Evolutionary conservation across 2,329 filamentous ascomycete species (phyloP).

Genomic region (Microsporum canis): DNA sequence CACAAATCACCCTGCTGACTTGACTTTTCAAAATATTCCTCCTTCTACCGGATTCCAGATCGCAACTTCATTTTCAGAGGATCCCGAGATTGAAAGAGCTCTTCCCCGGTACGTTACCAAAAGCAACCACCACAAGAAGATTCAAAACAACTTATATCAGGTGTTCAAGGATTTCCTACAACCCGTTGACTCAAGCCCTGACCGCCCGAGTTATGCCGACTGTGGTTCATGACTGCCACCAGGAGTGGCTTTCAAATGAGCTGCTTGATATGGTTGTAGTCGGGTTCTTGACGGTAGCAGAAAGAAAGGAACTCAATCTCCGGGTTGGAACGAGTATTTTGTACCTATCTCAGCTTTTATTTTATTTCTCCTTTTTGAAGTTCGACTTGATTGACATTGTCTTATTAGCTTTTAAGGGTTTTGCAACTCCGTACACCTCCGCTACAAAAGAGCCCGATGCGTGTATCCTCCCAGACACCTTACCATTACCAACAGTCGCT

Average conservation of each 20-base stretch:
- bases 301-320: background rate
- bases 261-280: background rate
- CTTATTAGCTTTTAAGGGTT: constrained; percentile 3
- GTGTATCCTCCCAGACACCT: constrained; percentile 3
- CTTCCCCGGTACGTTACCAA: constrained; percentile 4
- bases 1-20: constrained; percentile 4
- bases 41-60: constrained; percentile 5
- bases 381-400: background rate
- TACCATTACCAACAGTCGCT: constrained; percentile 8
- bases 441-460: constrained; percentile 10
- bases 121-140: constrained; percentile 2
- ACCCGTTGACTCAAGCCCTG: constrained; percentile 5
- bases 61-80: constrained; percentile 7
- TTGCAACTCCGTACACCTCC: constrained; percentile 2
- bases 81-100: constrained; percentile 7
- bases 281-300: background rate
- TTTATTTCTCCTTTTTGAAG: background rate
- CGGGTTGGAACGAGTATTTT: background rate
- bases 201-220: constrained; percentile 4
- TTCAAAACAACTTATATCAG: background rate
- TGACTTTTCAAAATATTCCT: constrained; percentile 6
- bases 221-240: background rate
- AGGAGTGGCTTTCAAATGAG: background rate
- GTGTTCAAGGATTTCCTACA: constrained; percentile 7
- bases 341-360: background rate